phyloP scores from a whole-genome alignment of 495 filamentous ascomycete species.

The Penicillium egyptiacum region DNA sequence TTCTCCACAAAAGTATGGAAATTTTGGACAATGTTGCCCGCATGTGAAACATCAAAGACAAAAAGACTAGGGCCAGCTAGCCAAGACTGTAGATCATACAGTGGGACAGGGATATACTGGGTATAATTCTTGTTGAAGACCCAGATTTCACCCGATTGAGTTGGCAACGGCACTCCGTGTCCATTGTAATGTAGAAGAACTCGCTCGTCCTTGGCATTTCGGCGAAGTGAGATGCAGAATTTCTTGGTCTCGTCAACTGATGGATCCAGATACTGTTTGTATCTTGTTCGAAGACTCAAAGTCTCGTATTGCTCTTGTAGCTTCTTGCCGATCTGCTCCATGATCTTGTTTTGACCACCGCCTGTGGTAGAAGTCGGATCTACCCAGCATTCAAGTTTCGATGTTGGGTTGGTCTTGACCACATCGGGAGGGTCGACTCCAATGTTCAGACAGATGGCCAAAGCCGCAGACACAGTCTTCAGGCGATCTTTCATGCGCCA shows the following conservation, averaged over 20 bases:
- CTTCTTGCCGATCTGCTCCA: slow-evolving; percentile 94
- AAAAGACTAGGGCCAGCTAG: slow-evolving; percentile 92
- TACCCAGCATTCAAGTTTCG: slow-evolving; percentile 95
- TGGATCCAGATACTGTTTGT: slow-evolving; percentile 94
- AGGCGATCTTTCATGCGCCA: slow-evolving; percentile 96
- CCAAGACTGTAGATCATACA: slow-evolving; percentile 96
- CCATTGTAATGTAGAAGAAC: slow-evolving; percentile 98
- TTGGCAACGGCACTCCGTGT: slow-evolving; percentile 96
- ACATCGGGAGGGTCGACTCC: slow-evolving; percentile 97
- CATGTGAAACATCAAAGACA: slow-evolving; percentile 96
- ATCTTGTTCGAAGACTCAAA: slow-evolving; percentile 87
- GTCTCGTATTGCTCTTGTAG: slow-evolving; percentile 95
- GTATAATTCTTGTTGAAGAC: slow-evolving; percentile 99
- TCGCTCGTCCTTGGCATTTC: slow-evolving; percentile 92
- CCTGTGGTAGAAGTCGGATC: slow-evolving; percentile 75
- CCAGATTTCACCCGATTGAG: slow-evolving; percentile 96
- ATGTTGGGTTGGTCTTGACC: slow-evolving; percentile 87
- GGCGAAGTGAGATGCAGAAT: slow-evolving; percentile 82
- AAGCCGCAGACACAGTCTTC: slow-evolving; percentile 93
- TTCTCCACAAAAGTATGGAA: slow-evolving; percentile 93
- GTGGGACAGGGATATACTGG: slow-evolving; percentile 94
- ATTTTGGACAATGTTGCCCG: slow-evolving; percentile 91
- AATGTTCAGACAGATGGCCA: slow-evolving; percentile 94
- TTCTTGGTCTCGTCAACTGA: slow-evolving; percentile 96
- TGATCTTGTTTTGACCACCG: slow-evolving; percentile 71